Conservation (phyloP, 192 early-diverging fungal species). For the Linnemannia hyalina region DNA sequence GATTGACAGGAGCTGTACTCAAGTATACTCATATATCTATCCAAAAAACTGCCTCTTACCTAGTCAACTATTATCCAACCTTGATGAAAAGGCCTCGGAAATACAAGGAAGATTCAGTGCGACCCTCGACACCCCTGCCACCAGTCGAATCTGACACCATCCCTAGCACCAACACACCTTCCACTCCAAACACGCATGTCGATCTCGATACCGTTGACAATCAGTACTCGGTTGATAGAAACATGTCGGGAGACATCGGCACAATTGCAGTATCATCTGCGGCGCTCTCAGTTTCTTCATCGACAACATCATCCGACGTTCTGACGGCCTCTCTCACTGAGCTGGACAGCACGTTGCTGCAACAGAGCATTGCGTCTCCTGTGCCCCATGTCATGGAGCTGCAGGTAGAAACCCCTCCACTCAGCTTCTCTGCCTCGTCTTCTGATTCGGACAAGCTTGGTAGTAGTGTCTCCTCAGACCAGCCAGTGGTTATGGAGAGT, state of each 20-base stretch:
- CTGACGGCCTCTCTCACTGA: not conserved
- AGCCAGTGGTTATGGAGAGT: not conserved
- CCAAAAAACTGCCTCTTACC: not conserved
- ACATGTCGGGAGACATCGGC: not conserved
- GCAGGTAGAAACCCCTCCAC: not conserved
- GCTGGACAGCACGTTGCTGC: not conserved
- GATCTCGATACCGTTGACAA: not conserved
- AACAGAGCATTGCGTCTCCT: not conserved
- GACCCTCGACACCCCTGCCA: constrained; percentile 16
- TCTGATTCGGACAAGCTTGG: not conserved
- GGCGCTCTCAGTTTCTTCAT: not conserved
- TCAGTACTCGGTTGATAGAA: not conserved
- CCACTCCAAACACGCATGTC: constrained; percentile 17
- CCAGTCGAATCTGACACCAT: constrained; percentile 38
- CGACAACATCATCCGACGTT: not conserved
- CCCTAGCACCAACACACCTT: constrained; percentile 12
- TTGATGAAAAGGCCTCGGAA: not conserved
- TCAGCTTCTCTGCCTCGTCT: not conserved
- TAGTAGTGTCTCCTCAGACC: not conserved
- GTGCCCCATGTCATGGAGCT: not conserved
- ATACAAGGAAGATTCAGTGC: constrained; percentile 6
- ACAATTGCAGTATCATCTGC: not conserved
- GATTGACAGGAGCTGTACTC: no score
- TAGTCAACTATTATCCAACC: constrained; percentile 38
- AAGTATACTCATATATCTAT: no score